Base-by-base conservation (phyloP, 225 moss, liverwort and hornwort species). In the Ulota crispa region DNA sequence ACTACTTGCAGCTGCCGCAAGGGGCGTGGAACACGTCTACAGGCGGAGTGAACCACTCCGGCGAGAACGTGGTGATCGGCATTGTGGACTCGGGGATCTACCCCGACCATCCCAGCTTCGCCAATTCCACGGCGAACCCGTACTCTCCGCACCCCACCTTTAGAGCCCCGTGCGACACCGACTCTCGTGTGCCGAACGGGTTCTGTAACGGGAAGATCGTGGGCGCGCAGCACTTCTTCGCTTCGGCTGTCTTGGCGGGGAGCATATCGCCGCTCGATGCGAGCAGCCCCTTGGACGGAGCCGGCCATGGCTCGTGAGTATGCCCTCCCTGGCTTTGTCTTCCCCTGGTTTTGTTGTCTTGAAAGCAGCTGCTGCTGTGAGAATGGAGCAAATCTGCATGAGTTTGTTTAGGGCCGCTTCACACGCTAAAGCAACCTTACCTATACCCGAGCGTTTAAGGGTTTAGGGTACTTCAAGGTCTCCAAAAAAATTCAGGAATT, bases 131-230 rank as follows among this genome's bases (percentile, higher is more conserved):
- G 3, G 43, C 34, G 2, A 70, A 81, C 73, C 85, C 88, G 26
- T 87, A 85, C 23, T 28, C 50, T 8, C 64, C 76, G 57, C 81
- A 78, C 21, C 43, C 86, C 1, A 67, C 28, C 6, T 90, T 69
- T 74, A 20, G 0, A 3, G 88, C 87, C 18, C 20, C 70, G 1
- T 91, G 91, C 37, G 79, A 26, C 2, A 81, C 72, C 3, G 86
- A 89, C 4, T 0, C 73, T 7, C 76, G 78, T 23, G 88, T 88
- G 21, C 87, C 91, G 0, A 63, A 31, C 0, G 91, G 91, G 2
- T 88, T 86, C 8, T 91, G 91, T 32, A 89, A 89, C 12, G 91
- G 91, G 21, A 91, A 91, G 83, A 84, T 91, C 10, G 77, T 91
- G 12, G 91, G 83, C 1, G 91, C 91, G 34, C 87, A 81, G 79